Evolutionary conservation across 192 early-diverging fungal species (phyloP).

Genomic region (Gigaspora rosea): DNA sequence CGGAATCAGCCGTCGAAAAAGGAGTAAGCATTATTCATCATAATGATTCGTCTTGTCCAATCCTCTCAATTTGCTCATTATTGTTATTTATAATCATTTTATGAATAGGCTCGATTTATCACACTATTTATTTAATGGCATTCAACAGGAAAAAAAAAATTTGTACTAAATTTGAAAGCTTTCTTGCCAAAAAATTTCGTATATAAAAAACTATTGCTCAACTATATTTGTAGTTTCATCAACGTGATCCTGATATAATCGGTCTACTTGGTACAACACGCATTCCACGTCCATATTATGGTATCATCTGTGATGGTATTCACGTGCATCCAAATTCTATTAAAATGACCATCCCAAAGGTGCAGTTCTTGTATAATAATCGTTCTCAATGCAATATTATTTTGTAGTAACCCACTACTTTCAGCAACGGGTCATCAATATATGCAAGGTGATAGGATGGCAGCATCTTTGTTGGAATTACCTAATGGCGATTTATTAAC

Average conservation of each 20-base stretch:
- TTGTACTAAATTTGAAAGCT: too few species aligned
- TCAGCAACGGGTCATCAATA: conserved; percentile 39
- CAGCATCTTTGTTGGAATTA: conserved; percentile 56
- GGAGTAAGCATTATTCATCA: conserved; percentile 47
- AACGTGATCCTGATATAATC: conserved; percentile 81
- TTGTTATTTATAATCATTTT: not conserved
- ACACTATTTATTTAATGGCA: conserved; percentile 88
- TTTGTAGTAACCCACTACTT: conserved; percentile 30
- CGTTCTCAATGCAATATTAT: conserved; percentile 3
- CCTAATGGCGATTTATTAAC: conserved; percentile 54
- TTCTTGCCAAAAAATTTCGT: not conserved
- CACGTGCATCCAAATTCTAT: conserved; percentile 82
- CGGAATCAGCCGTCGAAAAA: conserved; percentile 58
- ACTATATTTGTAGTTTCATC: conserved; percentile 70
- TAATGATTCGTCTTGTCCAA: too few species aligned
- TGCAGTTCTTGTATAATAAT: conserved; percentile 76
- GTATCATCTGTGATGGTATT: conserved; percentile 82
- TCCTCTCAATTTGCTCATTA: not conserved
- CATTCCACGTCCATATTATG: conserved; percentile 73
- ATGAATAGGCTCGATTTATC: conserved; percentile 51
- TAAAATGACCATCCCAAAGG: conserved; percentile 79
- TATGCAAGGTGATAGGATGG: conserved; percentile 45
- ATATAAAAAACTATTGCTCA: not conserved
- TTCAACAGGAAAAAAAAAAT: conserved; percentile 51
- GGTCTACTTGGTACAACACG: conserved; percentile 68